phyloP scores from a whole-genome alignment of 208 protist genomes.

The Leishmania braziliensis region DNA sequence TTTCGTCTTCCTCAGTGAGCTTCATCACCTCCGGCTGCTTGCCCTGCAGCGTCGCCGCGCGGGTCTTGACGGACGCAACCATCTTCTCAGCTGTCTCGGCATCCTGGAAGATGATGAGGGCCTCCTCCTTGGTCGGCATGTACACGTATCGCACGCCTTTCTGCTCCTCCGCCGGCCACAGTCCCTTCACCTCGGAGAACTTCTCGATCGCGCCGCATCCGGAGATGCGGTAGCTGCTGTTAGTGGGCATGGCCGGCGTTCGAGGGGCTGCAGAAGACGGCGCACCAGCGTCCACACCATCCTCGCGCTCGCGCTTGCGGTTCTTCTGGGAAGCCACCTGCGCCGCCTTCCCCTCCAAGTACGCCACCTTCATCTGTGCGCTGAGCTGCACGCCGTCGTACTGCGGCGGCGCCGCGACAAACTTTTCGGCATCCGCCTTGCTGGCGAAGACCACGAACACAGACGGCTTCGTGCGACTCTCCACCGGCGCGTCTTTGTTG shows the following conservation, averaged over 20 bases:
- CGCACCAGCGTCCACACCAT: background rate
- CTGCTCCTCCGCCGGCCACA: conserved; percentile 89
- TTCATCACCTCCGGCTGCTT: conserved; percentile 69
- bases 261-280: conserved; percentile 18
- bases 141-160: conserved; percentile 86
- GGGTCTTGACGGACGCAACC: conserved; percentile 67
- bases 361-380: conserved; percentile 80
- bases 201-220: conserved; percentile 68
- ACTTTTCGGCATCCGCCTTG: conserved; percentile 73
- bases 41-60: conserved; percentile 78
- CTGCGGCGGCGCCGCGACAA: conserved; percentile 57
- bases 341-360: conserved; percentile 76
- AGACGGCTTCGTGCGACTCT: conserved; percentile 77
- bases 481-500: conserved; percentile 58
- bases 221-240: conserved; percentile 80
- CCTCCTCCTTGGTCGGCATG: conserved; percentile 64
- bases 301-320: conserved; percentile 32
- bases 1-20: conserved; percentile 70
- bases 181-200: conserved; percentile 76
- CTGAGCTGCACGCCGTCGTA: conserved; percentile 72
- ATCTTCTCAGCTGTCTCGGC: conserved; percentile 74
- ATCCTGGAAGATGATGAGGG: conserved; percentile 87
- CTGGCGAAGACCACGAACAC: conserved; percentile 84
- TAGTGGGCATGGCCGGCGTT: conserved; percentile 77
- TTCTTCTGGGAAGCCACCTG: conserved; percentile 60